Percentiles rank a stretch among this genome's conserved stretches.
Evolutionary conservation across 306 rosid genomes (phyloP).

Genomic region (Prunus mongolica): DNA sequence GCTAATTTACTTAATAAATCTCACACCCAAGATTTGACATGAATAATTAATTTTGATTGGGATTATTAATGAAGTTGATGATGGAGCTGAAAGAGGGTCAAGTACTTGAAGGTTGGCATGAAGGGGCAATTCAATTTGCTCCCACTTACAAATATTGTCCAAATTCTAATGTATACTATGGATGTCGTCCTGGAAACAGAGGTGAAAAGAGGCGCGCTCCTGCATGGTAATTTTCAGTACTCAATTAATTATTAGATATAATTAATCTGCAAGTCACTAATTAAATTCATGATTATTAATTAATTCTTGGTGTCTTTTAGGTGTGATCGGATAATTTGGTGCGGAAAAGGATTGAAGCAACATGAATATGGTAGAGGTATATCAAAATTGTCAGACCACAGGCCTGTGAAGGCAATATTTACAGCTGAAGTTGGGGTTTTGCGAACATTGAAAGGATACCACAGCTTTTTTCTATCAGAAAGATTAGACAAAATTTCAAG

Average conservation of each 20-base stretch:
- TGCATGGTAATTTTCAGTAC: constrained; percentile 55
- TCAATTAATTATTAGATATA: neutral
- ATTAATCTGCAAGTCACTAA: no score
- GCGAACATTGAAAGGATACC: constrained; percentile 21
- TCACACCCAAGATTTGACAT: neutral
- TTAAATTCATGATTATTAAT: neutral
- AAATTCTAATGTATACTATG: constrained; percentile 71
- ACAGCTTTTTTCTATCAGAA: constrained; percentile 47
- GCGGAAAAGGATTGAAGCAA: constrained; percentile 61
- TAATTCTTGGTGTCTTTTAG: constrained; percentile 18
- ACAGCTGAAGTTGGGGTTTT: constrained; percentile 41
- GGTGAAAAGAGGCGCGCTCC: constrained; percentile 66
- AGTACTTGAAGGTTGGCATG: constrained; percentile 68
- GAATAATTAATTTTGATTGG: neutral
- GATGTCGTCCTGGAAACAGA: constrained; percentile 39
- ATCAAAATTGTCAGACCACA: constrained; percentile 73
- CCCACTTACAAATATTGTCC: constrained; percentile 87
- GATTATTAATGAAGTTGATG: constrained; percentile 51
- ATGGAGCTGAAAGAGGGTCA: constrained; percentile 57
- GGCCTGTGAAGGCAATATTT: constrained; percentile 75
- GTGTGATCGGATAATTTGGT: constrained; percentile 93
- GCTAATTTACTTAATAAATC: neutral
- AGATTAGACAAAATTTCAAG: constrained; percentile 41
- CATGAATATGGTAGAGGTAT: constrained; percentile 59
- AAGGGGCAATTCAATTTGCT: constrained; percentile 67